Percentiles rank a stretch among this genome's conserved stretches.
These are phyloP conservation scores for Venturia pyrina DNA, from an alignment of 2,329 filamentous ascomycete genomes.

Conservation along the genomic window DNA sequence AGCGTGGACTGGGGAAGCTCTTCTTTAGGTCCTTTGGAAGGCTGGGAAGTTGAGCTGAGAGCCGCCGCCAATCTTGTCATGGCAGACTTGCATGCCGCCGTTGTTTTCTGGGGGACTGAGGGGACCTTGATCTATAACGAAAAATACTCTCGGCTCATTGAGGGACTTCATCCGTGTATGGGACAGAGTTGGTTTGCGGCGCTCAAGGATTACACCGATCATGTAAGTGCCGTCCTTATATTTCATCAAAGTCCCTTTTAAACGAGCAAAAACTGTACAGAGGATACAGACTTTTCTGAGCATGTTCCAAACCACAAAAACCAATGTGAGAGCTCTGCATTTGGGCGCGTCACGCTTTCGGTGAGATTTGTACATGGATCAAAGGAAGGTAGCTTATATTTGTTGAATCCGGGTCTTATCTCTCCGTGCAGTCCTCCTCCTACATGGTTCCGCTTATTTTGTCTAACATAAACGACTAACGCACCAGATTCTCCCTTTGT, in stretches of 20 bases:
- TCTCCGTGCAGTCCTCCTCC: not conserved
- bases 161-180: not conserved
- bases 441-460: not conserved
- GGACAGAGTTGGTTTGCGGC: not conserved
- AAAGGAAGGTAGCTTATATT: not conserved
- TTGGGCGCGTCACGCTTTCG: too few relatives aligned
- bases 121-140: conserved; percentile 27
- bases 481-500: not conserved
- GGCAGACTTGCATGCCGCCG: not conserved
- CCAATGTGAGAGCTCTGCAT: too few relatives aligned
- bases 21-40: conserved; percentile 4
- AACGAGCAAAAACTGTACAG: not conserved
- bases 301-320: too few relatives aligned
- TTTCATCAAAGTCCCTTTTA: too few relatives aligned
- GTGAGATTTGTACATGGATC: not conserved
- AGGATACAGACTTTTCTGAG: not conserved
- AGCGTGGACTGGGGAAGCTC: conserved; percentile 3
- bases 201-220: conserved; percentile 1
- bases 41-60: conserved; percentile 1
- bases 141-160: not conserved
- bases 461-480: not conserved
- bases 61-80: conserved; percentile 1
- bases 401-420: not conserved
- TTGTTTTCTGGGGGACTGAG: conserved; percentile 7
- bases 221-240: not conserved